phyloP scores from a whole-genome alignment of 2,329 filamentous ascomycete species.

The Scolecobasidium constrictum region DNA sequence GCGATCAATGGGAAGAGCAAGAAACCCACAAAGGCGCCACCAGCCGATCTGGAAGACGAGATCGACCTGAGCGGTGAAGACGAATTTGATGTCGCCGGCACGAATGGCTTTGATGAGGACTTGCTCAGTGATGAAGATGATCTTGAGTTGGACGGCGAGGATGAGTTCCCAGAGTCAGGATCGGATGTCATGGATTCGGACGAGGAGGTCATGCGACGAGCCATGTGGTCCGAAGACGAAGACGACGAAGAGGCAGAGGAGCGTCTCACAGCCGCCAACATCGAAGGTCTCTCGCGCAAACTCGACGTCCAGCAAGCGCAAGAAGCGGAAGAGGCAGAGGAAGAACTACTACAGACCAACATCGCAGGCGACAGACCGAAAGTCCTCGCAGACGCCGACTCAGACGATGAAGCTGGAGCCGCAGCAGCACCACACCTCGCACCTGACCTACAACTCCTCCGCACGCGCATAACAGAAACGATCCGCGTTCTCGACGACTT shows the following conservation, averaged over 20 bases:
- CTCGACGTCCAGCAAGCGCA: slow-evolving; percentile 67
- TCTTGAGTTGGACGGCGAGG: slow-evolving; percentile 24
- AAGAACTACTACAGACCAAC: slow-evolving; percentile 88
- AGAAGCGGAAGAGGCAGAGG: slow-evolving; percentile 72
- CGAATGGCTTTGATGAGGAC: slow-evolving; percentile 25
- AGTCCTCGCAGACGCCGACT: slow-evolving; percentile 50
- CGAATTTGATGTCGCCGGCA: slow-evolving; percentile 32
- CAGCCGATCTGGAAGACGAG: slow-evolving; percentile 19
- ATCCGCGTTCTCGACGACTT: slow-evolving; percentile 88
- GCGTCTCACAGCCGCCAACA: slow-evolving; percentile 88
- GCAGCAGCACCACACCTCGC: slow-evolving; percentile 52
- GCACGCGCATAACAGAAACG: slow-evolving; percentile 83
- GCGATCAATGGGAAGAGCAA: slow-evolving; percentile 11
- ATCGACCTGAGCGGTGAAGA: slow-evolving; percentile 26
- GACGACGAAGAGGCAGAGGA: slow-evolving; percentile 82
- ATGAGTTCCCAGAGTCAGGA: slow-evolving; percentile 29
- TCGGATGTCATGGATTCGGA: slow-evolving; percentile 51
- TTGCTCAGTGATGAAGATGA: slow-evolving; percentile 26
- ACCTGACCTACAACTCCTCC: slow-evolving; percentile 80
- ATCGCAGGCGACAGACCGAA: slow-evolving; percentile 67
- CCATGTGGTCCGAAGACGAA: slow-evolving; percentile 91
- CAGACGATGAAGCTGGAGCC: slow-evolving; percentile 50
- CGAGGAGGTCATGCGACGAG: slow-evolving; percentile 27
- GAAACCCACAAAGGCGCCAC: slow-evolving; percentile 19
- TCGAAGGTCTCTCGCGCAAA: slow-evolving; percentile 78